Percentiles rank a stretch among this genome's conserved stretches.
Conservation (phyloP, 2,329 filamentous ascomycete species). For the Colletotrichum gloeosporioides region DNA sequence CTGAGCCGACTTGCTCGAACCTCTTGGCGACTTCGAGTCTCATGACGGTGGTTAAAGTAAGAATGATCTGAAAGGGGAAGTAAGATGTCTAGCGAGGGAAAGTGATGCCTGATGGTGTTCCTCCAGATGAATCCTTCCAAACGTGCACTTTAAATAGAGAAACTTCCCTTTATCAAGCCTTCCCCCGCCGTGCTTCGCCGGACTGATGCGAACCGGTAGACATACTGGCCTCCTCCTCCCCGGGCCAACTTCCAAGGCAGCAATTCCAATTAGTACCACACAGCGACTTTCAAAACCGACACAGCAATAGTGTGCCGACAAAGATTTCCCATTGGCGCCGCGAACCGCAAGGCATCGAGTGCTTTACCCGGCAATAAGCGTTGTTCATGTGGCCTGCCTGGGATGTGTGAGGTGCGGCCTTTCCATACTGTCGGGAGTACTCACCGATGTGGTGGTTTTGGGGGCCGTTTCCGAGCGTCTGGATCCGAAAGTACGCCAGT, state of each 20-base stretch:
- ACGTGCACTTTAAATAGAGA: neutral
- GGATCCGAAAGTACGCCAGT: neutral
- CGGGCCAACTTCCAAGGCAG: neutral
- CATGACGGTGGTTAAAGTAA: neutral
- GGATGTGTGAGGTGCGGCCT: neutral
- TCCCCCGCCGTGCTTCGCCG: neutral
- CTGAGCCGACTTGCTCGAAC: conserved; percentile 2
- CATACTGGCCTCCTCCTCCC: neutral
- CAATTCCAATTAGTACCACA: neutral
- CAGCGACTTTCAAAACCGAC: neutral
- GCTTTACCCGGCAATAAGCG: neutral
- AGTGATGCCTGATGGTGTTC: neutral
- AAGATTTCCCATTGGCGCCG: neutral
- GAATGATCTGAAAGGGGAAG: neutral
- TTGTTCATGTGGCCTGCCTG: neutral
- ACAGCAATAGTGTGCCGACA: neutral
- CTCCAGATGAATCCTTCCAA: neutral
- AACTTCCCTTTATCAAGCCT: neutral
- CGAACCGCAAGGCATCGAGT: neutral
- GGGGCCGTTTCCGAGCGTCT: neutral
- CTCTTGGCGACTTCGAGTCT: neutral
- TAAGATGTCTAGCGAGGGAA: neutral
- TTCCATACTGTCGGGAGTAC: neutral
- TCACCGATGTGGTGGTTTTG: neutral
- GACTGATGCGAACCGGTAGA: neutral